Base-by-base conservation (phyloP, 805 yeast genomes). In the Wickerhamomyces hampshirensis region DNA sequence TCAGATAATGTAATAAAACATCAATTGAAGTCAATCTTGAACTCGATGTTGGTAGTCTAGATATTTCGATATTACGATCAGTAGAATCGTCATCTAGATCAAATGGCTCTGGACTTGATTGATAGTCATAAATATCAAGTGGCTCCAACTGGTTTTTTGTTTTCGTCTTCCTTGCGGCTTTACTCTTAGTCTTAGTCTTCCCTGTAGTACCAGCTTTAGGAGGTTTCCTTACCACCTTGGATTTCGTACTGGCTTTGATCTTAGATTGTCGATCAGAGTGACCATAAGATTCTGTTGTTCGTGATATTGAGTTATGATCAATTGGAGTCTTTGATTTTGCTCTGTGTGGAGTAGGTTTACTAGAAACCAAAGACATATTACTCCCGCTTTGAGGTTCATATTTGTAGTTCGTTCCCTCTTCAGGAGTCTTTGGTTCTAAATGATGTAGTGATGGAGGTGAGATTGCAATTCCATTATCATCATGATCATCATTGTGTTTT, bases 11-110 rank as follows among this genome's bases (percentile, higher is more conserved):
- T 5, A 35, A 33, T 30, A 41, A 42, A 18, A 43, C 52, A 44
- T 38, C 51, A 18, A 39, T 34, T 30, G 47, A 42, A 6, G 49
- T 48, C 30, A 41, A 41, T 28, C 55, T 44, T 16, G 35, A 37
- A 13, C 34, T 44, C 17, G 45, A 37, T 1, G 46, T 49, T 5
- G 50, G 50, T 3, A 38, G 28, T 48, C 39, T 50, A 5, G 58
- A 50, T 29, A 60, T 58, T 6, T 53, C 44, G 4, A 60, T 37
- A 1, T 32, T 19, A 5, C 19, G 11, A 13, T 38, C 28, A 14
- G 23, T 24, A 9, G 31, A 10, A 18, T 27, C 32, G 24, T 19
- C 6, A 13, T 37, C 37, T 6, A 28, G 35, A 18, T 34, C 39
- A 10, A 13, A 24, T 3, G 19, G 30, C 10, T 17, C 30, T 8